These are phyloP conservation scores for Ceratobasidium sp. DNA, from an alignment of 1,284 basidiomycete species.

Conservation along the genomic window DNA sequence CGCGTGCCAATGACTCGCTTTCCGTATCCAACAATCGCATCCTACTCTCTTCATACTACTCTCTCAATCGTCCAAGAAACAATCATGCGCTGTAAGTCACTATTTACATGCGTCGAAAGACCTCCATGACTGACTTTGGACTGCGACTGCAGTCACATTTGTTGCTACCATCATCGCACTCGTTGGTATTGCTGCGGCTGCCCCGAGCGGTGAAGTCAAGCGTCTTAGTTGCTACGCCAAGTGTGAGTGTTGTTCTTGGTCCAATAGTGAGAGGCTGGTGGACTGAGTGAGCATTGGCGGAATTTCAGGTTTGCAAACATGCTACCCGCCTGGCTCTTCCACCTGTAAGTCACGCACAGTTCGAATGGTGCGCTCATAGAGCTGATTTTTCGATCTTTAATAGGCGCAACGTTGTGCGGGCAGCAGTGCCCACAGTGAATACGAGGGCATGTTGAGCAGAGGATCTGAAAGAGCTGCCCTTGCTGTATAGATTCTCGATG, in stretches of 20 bases:
- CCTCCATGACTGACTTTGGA: no score
- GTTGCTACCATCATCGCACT: slow-evolving; percentile 15
- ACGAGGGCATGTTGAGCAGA: no score
- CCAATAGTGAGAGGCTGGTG: no score
- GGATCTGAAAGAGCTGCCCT: no score
- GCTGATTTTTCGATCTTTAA: neutral
- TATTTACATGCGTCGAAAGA: no score
- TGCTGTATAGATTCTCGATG: neutral
- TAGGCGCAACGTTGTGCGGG: slow-evolving; percentile 18
- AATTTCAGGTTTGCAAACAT: slow-evolving; percentile 11
- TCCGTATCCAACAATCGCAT: no score
- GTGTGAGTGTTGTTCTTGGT: neutral
- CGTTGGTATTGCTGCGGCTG: slow-evolving; percentile 12
- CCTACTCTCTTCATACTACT: no score
- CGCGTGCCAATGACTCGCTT: no score
- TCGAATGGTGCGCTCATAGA: neutral
- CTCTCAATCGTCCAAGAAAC: no score
- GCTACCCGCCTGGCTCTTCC: slow-evolving; percentile 12
- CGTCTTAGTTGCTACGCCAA: slow-evolving; percentile 25
- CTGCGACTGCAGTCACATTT: no score
- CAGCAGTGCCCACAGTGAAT: slow-evolving; percentile 1
- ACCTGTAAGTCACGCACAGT: slow-evolving; percentile 2
- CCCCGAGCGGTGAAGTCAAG: slow-evolving; percentile 3
- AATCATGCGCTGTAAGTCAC: no score
- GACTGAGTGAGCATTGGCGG: neutral